Percentiles rank a stretch among this genome's conserved stretches.
phyloP scores from a whole-genome alignment of 257 asterid genomes.

The Solanum pennellii region DNA sequence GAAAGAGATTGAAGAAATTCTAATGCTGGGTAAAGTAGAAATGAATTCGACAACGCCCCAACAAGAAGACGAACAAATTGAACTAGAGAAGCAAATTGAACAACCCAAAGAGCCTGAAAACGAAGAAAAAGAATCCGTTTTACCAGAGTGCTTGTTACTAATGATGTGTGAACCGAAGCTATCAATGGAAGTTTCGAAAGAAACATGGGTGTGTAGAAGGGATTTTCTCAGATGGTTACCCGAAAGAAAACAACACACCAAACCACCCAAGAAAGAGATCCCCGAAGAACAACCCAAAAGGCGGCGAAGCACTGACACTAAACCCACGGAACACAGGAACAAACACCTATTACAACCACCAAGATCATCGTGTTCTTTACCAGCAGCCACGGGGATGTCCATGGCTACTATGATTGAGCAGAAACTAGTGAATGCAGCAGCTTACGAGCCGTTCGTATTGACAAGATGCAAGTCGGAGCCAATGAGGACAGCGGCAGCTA shows the following conservation, averaged over 20 bases:
- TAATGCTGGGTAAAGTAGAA: background rate
- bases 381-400: conserved; percentile 37
- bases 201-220: conserved; percentile 93
- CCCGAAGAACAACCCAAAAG: background rate
- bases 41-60: background rate
- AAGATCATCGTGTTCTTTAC: conserved; percentile 61
- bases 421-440: conserved; percentile 64
- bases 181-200: conserved; percentile 95
- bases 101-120: background rate
- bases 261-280: background rate
- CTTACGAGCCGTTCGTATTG: conserved; percentile 77
- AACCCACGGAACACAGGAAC: background rate
- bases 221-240: conserved; percentile 79
- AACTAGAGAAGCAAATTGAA: background rate
- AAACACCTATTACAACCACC: conserved; percentile 12
- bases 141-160: conserved; percentile 76
- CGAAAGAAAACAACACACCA: conserved; percentile 22
- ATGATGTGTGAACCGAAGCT: conserved; percentile 99
- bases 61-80: background rate
- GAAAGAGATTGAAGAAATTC: background rate
- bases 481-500: conserved; percentile 86
- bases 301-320: background rate
- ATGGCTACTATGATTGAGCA: conserved; percentile 65
- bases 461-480: conserved; percentile 97
- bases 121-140: conserved; percentile 4